A percentile compares a stretch with the other conserved stretches of the same genome.
Evolutionary conservation across 768 basidiomycete species (phyloP).

Genomic region (Neoboletus subvelutipes): DNA sequence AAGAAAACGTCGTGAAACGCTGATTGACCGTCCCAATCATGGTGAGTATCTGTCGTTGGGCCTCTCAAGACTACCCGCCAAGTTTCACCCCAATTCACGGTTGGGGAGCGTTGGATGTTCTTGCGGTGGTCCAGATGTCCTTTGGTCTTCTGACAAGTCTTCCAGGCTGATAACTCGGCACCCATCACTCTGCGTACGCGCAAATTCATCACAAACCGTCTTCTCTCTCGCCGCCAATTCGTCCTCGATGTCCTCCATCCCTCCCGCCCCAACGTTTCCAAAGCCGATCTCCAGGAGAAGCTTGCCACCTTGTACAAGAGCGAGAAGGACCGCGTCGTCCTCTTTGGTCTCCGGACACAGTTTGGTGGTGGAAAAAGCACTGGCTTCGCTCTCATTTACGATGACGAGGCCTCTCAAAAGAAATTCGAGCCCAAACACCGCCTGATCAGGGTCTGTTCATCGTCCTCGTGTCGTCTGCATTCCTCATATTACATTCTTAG

Average conservation of each 20-base stretch:
- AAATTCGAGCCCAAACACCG: conserved; percentile 98
- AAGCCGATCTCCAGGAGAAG: conserved; percentile 88
- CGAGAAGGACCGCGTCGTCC: conserved; percentile 84
- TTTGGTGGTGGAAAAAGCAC: conserved; percentile 99
- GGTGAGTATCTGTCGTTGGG: conserved; percentile 32
- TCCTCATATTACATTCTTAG: conserved; percentile 37
- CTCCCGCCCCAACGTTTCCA: conserved; percentile 91
- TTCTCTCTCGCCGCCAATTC: conserved; percentile 94
- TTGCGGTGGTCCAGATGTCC: conserved; percentile 22
- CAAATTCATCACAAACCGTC: conserved; percentile 99
- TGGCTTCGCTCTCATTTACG: conserved; percentile 97
- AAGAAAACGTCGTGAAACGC: conserved; percentile 23
- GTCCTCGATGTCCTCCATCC: conserved; percentile 95
- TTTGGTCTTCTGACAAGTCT: conserved; percentile 16
- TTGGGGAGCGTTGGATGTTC: conserved; percentile 29
- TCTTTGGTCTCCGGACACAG: conserved; percentile 91
- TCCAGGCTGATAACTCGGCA: conserved; percentile 73
- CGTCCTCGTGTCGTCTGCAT: not conserved
- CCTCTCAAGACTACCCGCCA: not conserved
- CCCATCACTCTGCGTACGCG: conserved; percentile 96
- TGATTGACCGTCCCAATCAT: conserved; percentile 29
- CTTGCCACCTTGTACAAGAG: conserved; percentile 92
- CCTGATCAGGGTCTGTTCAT: conserved; percentile 78
- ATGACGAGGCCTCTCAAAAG: conserved; percentile 90
- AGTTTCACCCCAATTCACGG: conserved; percentile 8